Conservation (phyloP, 129 eudicot species). For the Lactuca sativa region DNA sequence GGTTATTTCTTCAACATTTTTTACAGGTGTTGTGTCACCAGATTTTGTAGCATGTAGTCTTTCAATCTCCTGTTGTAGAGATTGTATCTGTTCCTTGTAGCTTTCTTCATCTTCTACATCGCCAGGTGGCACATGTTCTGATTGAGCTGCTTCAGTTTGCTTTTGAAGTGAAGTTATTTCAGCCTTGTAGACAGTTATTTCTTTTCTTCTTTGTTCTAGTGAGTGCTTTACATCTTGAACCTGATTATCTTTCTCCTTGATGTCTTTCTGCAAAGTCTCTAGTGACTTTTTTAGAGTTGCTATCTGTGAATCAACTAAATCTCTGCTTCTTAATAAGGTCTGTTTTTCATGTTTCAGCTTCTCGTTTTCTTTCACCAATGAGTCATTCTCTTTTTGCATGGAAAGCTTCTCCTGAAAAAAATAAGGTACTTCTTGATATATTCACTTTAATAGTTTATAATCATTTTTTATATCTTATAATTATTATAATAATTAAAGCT, state of each 20-base stretch:
- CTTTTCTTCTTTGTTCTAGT: slow-evolving; percentile 56
- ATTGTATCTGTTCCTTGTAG: slow-evolving; percentile 51
- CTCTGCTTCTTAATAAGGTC: slow-evolving; percentile 63
- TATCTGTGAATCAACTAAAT: slow-evolving; percentile 69
- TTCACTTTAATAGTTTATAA: no score
- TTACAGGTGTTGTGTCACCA: slow-evolving; percentile 12
- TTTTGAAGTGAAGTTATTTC: slow-evolving; percentile 84
- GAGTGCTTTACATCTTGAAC: slow-evolving; percentile 70
- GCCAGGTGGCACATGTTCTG: slow-evolving; percentile 29
- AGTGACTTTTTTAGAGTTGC: slow-evolving; percentile 61
- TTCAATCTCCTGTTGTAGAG: slow-evolving; percentile 50
- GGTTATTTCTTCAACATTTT: slow-evolving; percentile 28
- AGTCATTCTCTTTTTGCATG: slow-evolving; percentile 68
- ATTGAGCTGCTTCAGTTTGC: slow-evolving; percentile 66
- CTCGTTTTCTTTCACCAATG: slow-evolving; percentile 65
- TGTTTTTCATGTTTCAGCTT: slow-evolving; percentile 54
- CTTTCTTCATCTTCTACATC: slow-evolving; percentile 40
- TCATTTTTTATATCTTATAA: no score
- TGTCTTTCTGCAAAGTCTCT: slow-evolving; percentile 69
- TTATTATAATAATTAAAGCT: no score
- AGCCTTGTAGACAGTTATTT: slow-evolving; percentile 76
- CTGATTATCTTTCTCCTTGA: slow-evolving; percentile 81
- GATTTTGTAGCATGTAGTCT: slow-evolving; percentile 43
- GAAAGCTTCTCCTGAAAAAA: slow-evolving; percentile 78
- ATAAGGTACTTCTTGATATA: no score